Evolutionary conservation across 257 asterid genomes (phyloP).

Genomic region (Solanum sparsipilum): DNA sequence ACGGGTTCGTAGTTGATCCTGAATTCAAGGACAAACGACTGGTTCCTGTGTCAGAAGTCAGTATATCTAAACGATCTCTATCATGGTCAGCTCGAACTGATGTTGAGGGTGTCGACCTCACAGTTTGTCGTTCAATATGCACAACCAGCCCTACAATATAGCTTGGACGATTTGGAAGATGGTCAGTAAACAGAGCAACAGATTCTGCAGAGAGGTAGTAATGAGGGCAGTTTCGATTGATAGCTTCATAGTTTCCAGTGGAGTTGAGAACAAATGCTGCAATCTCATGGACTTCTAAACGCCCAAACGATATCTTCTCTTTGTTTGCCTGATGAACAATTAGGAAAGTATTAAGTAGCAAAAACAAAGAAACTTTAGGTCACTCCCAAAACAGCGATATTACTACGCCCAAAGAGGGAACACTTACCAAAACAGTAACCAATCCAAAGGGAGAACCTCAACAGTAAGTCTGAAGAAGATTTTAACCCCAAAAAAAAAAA

Average conservation of each 20-base stretch:
- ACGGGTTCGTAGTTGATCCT: conserved; percentile 28
- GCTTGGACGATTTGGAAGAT: conserved; percentile 58
- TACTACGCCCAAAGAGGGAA: not conserved
- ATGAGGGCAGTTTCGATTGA: conserved; percentile 58
- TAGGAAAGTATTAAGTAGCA: not conserved
- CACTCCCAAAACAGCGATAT: not conserved
- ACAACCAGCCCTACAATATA: conserved; percentile 85
- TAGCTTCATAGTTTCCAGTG: conserved; percentile 72
- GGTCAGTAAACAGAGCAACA: conserved; percentile 70
- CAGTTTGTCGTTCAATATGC: conserved; percentile 69
- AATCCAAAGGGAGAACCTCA: not conserved
- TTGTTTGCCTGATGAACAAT: conserved; percentile 56
- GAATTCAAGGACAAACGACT: conserved; percentile 24
- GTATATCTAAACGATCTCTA: conserved; percentile 26
- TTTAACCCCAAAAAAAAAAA: no score
- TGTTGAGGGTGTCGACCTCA: conserved; percentile 27
- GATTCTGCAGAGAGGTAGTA: conserved; percentile 90
- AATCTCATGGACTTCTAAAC: conserved; percentile 75
- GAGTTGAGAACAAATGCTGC: conserved; percentile 88
- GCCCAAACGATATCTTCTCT: conserved; percentile 80
- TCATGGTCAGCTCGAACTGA: conserved; percentile 23
- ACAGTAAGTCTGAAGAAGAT: not conserved
- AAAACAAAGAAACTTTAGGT: not conserved
- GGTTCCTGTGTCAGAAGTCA: conserved; percentile 37
- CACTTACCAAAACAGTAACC: not conserved